Conservation (phyloP, 192 early-diverging fungal species). For the Phlyctochytrium arcticum region DNA sequence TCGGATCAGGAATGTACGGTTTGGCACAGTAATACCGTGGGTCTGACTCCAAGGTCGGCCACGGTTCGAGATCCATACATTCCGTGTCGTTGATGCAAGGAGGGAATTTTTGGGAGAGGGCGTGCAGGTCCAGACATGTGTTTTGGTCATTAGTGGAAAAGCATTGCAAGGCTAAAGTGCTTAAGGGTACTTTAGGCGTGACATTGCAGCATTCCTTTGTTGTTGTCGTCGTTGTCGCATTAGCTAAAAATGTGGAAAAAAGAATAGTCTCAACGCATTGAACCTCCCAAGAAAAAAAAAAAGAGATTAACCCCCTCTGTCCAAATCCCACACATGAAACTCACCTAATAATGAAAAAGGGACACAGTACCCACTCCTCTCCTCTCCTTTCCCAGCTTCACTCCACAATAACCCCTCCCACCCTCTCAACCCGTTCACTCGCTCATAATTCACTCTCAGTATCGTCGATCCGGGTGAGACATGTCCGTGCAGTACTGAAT, state of each 20-base stretch:
- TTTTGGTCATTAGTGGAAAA: too few relatives aligned
- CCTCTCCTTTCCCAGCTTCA: conserved; percentile 10
- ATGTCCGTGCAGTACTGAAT: conserved; percentile 47
- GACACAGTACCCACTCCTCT: conserved; percentile 47
- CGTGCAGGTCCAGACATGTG: too few relatives aligned
- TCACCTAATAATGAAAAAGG: background rate
- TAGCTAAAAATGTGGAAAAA: conserved; percentile 52
- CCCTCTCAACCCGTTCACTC: conserved; percentile 35
- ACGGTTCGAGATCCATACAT: too few relatives aligned
- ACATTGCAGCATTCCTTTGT: conserved; percentile 47
- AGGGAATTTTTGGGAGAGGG: too few relatives aligned
- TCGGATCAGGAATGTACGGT: too few relatives aligned
- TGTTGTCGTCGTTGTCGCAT: conserved; percentile 27
- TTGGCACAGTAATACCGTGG: too few relatives aligned
- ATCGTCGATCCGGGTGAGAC: conserved; percentile 42
- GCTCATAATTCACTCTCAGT: conserved; percentile 36
- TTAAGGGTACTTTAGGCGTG: too few relatives aligned
- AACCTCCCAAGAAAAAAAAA: background rate
- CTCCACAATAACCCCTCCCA: conserved; percentile 46
- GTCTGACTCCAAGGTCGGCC: too few relatives aligned
- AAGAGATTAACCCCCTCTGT: background rate
- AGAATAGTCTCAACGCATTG: conserved; percentile 56
- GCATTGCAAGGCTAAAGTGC: too few relatives aligned
- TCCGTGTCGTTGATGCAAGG: too few relatives aligned
- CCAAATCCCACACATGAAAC: too few relatives aligned